Evolutionary conservation across 805 yeast genomes (phyloP).

Genomic region (Ogataea haglerorum): DNA sequence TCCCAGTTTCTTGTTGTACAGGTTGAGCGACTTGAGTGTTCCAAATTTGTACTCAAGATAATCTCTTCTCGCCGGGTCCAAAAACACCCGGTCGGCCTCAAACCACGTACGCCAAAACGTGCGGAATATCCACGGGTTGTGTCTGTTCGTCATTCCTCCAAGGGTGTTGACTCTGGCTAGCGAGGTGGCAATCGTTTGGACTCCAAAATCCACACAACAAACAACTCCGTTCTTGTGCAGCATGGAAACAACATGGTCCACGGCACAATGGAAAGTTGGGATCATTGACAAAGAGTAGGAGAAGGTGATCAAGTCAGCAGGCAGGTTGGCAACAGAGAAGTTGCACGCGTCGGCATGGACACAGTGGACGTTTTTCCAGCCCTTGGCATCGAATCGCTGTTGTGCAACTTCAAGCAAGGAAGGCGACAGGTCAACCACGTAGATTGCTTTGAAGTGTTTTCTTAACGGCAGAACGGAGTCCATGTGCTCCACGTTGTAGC

Average conservation of each 20-base stretch:
- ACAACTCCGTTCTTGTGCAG: constrained; percentile 59
- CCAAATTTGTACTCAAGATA: constrained; percentile 81
- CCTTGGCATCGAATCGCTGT: constrained; percentile 46
- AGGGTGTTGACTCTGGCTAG: constrained; percentile 69
- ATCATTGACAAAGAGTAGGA: constrained; percentile 84
- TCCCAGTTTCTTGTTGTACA: constrained; percentile 63
- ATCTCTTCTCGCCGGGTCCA: constrained; percentile 78
- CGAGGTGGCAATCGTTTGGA: constrained; percentile 61
- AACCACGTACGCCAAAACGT: constrained; percentile 89
- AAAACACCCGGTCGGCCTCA: constrained; percentile 75
- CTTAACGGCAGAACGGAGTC: constrained; percentile 47
- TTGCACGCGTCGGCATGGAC: constrained; percentile 74
- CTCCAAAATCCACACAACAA: constrained; percentile 77
- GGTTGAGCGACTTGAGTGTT: constrained; percentile 69
- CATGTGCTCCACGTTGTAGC: constrained; percentile 78
- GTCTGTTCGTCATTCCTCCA: constrained; percentile 70
- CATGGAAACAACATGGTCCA: constrained; percentile 58
- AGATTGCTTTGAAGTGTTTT: constrained; percentile 57
- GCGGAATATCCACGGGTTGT: constrained; percentile 72
- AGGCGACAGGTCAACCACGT: constrained; percentile 73
- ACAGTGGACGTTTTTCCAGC: constrained; percentile 61
- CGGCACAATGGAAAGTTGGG: constrained; percentile 74
- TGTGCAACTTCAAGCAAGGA: constrained; percentile 72
- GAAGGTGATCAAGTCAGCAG: constrained; percentile 73
- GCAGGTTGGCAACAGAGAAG: constrained; percentile 47